Conservation (phyloP, 345 rosid species). For the Trapa incisa region DNA sequence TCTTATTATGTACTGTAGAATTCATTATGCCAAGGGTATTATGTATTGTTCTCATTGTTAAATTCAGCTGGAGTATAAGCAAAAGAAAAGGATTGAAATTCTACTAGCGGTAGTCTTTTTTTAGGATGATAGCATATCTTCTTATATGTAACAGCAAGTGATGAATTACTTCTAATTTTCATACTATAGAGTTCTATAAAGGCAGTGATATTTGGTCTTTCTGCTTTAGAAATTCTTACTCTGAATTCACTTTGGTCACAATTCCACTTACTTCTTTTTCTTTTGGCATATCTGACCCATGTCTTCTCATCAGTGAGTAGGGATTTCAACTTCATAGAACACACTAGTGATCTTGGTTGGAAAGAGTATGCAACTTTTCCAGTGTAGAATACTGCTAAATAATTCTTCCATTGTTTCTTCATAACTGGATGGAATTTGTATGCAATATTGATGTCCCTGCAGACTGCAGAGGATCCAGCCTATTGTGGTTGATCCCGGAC, state of each 20-base stretch:
- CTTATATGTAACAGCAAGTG: too few species aligned
- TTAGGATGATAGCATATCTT: background rate
- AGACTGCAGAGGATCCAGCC: conserved; percentile 85
- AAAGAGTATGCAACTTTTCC: conserved; percentile 66
- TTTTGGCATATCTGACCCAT: conserved; percentile 63
- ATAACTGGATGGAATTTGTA: background rate
- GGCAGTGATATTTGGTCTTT: background rate
- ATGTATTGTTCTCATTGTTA: background rate
- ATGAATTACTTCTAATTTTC: background rate
- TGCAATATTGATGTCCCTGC: conserved; percentile 13
- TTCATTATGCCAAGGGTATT: background rate
- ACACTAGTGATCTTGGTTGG: conserved; percentile 95
- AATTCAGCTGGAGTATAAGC: background rate
- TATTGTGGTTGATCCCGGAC: conserved; percentile 79
- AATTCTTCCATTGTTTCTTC: background rate
- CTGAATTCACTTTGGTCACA: background rate
- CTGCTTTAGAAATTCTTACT: background rate
- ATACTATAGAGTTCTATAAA: background rate
- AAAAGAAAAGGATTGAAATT: background rate
- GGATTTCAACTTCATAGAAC: conserved; percentile 87
- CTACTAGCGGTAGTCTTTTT: background rate
- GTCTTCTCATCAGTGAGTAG: conserved; percentile 66
- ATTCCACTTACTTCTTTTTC: background rate
- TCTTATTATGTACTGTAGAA: background rate
- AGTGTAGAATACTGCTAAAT: background rate